Conservation (phyloP, 371 early-diverging fungal genomes). For the Syncephalis fuscata region DNA sequence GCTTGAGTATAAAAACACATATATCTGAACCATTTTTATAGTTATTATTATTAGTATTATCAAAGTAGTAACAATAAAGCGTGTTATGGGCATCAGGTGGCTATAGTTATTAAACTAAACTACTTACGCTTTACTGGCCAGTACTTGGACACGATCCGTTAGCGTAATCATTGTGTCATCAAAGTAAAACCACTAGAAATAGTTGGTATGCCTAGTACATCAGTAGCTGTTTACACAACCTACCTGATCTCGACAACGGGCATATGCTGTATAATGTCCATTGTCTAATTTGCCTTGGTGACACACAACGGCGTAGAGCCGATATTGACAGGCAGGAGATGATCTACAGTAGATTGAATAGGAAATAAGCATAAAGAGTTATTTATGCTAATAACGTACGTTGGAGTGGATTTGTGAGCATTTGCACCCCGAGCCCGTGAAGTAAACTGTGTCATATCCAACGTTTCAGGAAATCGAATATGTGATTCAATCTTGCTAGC, state of each 20-base stretch:
- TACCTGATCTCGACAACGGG: conserved; percentile 59
- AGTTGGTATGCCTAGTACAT: not conserved
- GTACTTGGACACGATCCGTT: conserved; percentile 52
- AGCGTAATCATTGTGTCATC: conserved; percentile 73
- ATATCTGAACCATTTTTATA: conserved; percentile 42
- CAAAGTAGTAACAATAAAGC: conserved; percentile 1
- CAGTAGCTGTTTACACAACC: not conserved
- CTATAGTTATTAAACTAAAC: no score
- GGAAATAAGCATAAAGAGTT: no score
- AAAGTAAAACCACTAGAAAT: conserved; percentile 69
- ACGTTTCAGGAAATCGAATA: conserved; percentile 65
- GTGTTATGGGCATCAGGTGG: no score
- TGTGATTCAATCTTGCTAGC: conserved; percentile 73
- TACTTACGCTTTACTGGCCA: conserved; percentile 57
- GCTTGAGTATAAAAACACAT: conserved; percentile 81
- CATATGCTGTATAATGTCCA: conserved; percentile 85
- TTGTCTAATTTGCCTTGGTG: conserved; percentile 84
- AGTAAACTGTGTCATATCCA: conserved; percentile 89
- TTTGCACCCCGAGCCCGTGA: conserved; percentile 15
- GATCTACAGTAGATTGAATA: conserved; percentile 2
- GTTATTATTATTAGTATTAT: not conserved
- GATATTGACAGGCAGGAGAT: conserved; percentile 53
- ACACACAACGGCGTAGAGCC: conserved; percentile 78
- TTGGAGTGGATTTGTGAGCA: no score
- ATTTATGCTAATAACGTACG: no score